Conservation (phyloP, 2,329 filamentous ascomycete species). For the Orbilia ellipsospora region DNA sequence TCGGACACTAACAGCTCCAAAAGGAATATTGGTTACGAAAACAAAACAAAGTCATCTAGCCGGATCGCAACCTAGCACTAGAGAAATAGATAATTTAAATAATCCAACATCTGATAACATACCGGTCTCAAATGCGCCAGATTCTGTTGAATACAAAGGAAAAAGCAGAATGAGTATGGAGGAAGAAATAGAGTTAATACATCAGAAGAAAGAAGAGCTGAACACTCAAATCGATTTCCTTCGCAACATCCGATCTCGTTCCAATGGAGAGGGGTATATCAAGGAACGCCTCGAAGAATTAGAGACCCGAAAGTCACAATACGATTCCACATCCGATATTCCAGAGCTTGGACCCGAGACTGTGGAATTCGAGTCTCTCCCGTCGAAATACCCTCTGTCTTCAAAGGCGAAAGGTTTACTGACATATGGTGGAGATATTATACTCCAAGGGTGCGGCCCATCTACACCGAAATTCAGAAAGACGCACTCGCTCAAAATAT, state of each 20-base stretch:
- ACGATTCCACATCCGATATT: not conserved
- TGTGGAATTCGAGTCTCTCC: not conserved
- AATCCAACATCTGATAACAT: not conserved
- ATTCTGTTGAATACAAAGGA: not conserved
- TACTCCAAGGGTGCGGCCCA: not conserved
- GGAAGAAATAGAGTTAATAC: constrained; percentile 4
- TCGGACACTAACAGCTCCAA: not conserved
- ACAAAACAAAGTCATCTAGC: not conserved
- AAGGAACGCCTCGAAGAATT: constrained; percentile 4
- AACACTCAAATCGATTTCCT: constrained; percentile 8
- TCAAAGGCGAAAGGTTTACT: constrained; percentile 9
- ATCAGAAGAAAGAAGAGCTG: not conserved
- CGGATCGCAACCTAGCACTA: not conserved
- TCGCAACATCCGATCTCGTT: constrained; percentile 1
- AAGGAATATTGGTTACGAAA: constrained; percentile 2
- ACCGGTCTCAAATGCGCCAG: too few relatives aligned
- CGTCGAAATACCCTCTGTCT: not conserved
- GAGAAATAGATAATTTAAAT: not conserved
- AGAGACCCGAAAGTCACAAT: not conserved
- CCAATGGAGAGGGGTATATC: not conserved
- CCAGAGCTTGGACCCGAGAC: not conserved
- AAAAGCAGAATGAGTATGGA: constrained; percentile 18
- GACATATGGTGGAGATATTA: constrained; percentile 2
- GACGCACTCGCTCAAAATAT: constrained; percentile 10
- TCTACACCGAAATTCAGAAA: constrained; percentile 12